These are phyloP conservation scores for Histomonas meleagridis DNA, from an alignment of 208 protist genomes.

Conservation along the genomic window DNA sequence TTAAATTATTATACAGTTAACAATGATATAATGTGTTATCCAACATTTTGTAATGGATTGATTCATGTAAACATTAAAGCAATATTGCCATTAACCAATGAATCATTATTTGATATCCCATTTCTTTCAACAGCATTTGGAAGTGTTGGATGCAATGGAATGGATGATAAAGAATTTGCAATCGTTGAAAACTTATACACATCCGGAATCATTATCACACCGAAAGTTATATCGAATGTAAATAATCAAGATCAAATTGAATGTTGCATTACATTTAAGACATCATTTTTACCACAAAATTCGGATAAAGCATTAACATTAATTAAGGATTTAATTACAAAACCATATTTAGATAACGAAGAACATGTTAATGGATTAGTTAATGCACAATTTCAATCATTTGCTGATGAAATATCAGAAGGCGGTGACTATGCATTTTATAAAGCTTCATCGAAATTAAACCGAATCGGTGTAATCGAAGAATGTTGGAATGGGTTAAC, in stretches of 20 bases:
- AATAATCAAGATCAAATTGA: not conserved
- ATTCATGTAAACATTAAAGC: not conserved
- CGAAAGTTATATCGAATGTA: not conserved
- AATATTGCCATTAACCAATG: not conserved
- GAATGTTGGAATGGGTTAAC: no score
- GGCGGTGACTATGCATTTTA: no score
- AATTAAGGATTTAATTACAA: not conserved
- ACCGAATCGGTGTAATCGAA: no score
- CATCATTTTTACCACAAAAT: no score
- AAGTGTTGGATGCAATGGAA: not conserved
- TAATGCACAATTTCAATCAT: not conserved
- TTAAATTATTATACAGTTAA: not conserved
- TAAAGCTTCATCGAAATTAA: no score
- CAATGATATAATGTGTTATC: not conserved
- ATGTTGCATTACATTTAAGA: no score
- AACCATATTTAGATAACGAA: not conserved
- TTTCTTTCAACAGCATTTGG: not conserved
- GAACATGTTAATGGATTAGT: not conserved
- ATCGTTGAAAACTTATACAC: not conserved
- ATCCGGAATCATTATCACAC: not conserved
- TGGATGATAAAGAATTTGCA: conserved; percentile 1
- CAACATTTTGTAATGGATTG: not conserved
- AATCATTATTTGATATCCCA: not conserved
- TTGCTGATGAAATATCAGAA: no score
- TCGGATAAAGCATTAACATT: no score